Base-by-base conservation (phyloP, 768 basidiomycete species). In the Boletus rubroflammeus region DNA sequence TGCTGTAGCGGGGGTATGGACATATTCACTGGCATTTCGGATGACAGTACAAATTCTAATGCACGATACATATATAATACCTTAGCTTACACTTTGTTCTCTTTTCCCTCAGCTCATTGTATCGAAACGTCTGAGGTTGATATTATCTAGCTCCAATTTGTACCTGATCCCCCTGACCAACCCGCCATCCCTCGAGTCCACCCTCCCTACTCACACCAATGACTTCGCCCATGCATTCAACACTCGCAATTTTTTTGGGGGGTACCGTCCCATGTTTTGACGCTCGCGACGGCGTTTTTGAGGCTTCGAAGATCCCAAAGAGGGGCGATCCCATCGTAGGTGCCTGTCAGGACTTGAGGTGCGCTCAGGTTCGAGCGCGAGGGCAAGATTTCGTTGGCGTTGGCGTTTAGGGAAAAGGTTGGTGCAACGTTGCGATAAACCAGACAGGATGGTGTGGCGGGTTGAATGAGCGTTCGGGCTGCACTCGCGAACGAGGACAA, bases 301-400 rank as follows among this genome's bases (percentile, higher is more conserved):
- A 77, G 76, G 61, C 86, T 91, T 4, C 90, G 77, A 28, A 89
- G 64, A 64, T 93, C 90, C 88, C 88, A 93, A 3, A 92, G 66
- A 6, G 90, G 76, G 0, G 84, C 80, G 26, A 6, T 5, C 26
- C 11, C 29, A 11, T 31, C 29, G 29, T 31, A 13, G 29, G 29
- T 31, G 4, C 88, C 90, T 0, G 81, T 88, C 19, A 85, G 73
- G 13, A 88, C 73, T 63, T 87, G 86, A 35, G 83, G 66, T 19
- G 65, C 57, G 6, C 25, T 32, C 14, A 29, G 2, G 2, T 1
- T 35, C 23, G 35, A 39, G 9, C 2, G 6, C 26, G 23, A 3
- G 6, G 25, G 17, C 19, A 14, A 9, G 25, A 31, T 28, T 2
- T 17, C 61, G 9, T 50, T 44, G 5, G 66, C 54, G 36, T 29